Evolutionary conservation across 176 grass and related monocot genomes (phyloP).

Genomic region (Zizania latifolia): DNA sequence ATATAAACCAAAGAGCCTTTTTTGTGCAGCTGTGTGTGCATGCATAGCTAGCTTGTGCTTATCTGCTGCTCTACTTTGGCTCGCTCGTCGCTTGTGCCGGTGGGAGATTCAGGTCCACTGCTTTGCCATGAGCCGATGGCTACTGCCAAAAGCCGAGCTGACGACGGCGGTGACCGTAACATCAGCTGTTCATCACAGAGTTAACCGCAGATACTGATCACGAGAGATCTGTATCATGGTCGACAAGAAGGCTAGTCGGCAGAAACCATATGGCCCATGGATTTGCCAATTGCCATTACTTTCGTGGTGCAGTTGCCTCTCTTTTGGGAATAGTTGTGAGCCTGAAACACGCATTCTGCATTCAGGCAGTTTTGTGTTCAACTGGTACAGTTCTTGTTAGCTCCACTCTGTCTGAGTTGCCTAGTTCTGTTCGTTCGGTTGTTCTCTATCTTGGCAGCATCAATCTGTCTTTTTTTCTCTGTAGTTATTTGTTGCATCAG

Average conservation of each 20-base stretch:
- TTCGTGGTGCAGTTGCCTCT: background rate
- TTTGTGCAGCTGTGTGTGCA: background rate
- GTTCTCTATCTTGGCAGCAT: no score
- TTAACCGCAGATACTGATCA: background rate
- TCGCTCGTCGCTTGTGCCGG: background rate
- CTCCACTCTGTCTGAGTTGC: background rate
- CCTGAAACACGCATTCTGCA: background rate
- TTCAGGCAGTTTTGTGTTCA: background rate
- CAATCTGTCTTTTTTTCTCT: no score
- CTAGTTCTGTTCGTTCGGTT: no score
- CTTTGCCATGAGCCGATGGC: background rate
- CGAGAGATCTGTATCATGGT: background rate
- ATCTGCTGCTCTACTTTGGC: background rate
- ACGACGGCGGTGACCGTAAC: background rate
- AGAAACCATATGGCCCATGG: background rate
- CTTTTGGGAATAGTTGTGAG: background rate
- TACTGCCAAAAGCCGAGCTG: background rate
- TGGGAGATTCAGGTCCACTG: conserved; percentile 19
- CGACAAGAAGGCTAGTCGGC: background rate
- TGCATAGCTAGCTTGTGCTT: background rate
- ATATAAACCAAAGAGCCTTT: background rate
- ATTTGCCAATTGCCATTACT: background rate
- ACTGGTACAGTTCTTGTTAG: background rate
- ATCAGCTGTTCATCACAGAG: background rate
- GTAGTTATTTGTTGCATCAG: background rate